A percentile compares a stretch with the other conserved stretches of the same genome.
phyloP scores from a whole-genome alignment of 164 flowering plant genomes.

The Buxus sempervirens region DNA sequence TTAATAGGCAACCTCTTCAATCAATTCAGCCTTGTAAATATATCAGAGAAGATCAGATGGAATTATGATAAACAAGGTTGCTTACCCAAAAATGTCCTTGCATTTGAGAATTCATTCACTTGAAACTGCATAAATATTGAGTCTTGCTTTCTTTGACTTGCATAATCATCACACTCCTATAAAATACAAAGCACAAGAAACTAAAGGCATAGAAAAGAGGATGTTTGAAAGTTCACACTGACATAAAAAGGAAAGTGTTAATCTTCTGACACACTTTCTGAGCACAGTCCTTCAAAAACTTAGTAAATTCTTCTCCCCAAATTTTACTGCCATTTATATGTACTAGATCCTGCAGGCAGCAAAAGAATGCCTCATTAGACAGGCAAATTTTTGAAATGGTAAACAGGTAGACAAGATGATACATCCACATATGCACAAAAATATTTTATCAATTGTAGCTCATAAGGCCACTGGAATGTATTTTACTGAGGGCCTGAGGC shows the following conservation, averaged over 20 bases:
- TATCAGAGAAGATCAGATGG: neutral
- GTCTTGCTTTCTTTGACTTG: constrained; percentile 11
- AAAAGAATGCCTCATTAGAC: neutral
- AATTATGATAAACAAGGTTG: neutral
- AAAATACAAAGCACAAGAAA: neutral
- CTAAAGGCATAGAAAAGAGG: neutral
- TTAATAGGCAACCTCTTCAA: neutral
- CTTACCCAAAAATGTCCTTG: constrained; percentile 28
- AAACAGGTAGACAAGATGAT: neutral
- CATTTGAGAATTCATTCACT: constrained; percentile 18
- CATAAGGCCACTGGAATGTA: neutral
- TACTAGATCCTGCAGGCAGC: constrained; percentile 23
- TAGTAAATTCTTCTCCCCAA: constrained; percentile 27
- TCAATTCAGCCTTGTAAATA: no score
- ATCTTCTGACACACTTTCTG: constrained; percentile 13
- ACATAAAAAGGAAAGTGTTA: neutral
- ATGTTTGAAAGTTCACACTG: neutral
- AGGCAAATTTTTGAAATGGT: neutral
- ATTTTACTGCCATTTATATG: constrained; percentile 17
- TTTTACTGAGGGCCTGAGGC: no score
- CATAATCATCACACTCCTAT: constrained; percentile 21
- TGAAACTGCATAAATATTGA: constrained; percentile 5
- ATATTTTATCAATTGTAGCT: neutral
- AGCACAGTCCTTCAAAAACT: constrained; percentile 18
- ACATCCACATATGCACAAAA: neutral